Conservation (phyloP, 345 rosid genomes). For the Dipteronia dyeriana region DNA sequence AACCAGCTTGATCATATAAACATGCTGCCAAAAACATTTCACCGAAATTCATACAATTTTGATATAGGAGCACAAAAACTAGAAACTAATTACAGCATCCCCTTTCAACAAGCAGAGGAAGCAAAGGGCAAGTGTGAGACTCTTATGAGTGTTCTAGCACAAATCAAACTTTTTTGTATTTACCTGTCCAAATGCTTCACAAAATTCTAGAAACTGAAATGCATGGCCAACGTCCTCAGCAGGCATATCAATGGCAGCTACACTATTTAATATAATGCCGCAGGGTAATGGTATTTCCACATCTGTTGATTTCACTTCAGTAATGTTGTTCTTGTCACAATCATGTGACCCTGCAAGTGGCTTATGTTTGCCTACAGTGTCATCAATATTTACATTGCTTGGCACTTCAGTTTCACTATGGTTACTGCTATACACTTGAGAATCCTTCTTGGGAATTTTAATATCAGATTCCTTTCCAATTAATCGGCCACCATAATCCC, state of each 20-base stretch:
- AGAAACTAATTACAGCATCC: background rate
- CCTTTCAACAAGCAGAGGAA: background rate
- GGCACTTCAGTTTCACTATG: constrained; percentile 9
- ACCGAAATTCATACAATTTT: background rate
- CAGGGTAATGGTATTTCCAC: constrained; percentile 44
- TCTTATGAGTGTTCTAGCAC: background rate
- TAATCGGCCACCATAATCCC: constrained; percentile 5
- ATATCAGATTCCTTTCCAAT: constrained; percentile 6
- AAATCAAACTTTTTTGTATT: background rate
- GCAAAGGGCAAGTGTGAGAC: background rate
- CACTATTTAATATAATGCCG: constrained; percentile 43
- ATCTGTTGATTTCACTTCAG: background rate
- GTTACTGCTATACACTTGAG: background rate
- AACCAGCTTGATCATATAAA: background rate
- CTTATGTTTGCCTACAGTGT: constrained; percentile 13
- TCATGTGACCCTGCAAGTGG: background rate
- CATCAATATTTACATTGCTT: constrained; percentile 20
- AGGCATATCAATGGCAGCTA: constrained; percentile 60
- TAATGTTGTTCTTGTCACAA: background rate
- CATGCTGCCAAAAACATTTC: background rate
- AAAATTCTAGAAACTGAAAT: constrained; percentile 77
- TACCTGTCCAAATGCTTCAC: constrained; percentile 75
- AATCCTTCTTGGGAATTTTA: background rate
- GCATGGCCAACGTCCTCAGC: constrained; percentile 61
- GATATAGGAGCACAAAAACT: background rate